Evolutionary conservation across 129 eudicot genomes (phyloP).

Genomic region (Pittosporum tobira): DNA sequence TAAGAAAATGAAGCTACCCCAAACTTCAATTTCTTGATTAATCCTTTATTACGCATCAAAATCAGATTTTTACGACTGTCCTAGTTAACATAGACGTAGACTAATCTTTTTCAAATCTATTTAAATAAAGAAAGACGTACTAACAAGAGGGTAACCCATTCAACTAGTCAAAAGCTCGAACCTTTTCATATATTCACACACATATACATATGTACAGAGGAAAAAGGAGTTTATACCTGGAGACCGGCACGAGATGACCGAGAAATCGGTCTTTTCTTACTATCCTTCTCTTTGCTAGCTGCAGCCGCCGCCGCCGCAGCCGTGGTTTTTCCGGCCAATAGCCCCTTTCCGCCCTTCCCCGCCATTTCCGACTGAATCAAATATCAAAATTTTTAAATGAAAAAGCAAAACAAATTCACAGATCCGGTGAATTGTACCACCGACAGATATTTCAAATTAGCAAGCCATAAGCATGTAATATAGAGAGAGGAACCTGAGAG

Average conservation of each 20-base stretch:
- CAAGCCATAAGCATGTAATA: neutral
- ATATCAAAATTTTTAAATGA: neutral
- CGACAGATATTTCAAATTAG: neutral
- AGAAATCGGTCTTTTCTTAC: conserved; percentile 51
- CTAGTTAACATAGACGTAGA: too few relatives aligned
- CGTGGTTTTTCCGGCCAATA: conserved; percentile 52
- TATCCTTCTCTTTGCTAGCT: conserved; percentile 47
- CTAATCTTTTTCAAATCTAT: too few relatives aligned
- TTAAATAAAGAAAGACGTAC: too few relatives aligned
- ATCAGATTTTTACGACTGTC: too few relatives aligned
- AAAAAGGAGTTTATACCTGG: conserved; percentile 27
- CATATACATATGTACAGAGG: neutral
- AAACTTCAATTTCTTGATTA: too few relatives aligned
- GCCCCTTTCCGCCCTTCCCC: conserved; percentile 79
- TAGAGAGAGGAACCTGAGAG: conserved; percentile 11
- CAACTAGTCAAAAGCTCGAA: too few relatives aligned
- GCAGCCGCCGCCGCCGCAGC: conserved; percentile 49
- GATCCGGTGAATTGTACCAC: neutral
- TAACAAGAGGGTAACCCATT: too few relatives aligned
- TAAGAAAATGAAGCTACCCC: too few relatives aligned
- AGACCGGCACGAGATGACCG: conserved; percentile 69
- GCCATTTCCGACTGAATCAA: conserved; percentile 40
- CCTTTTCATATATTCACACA: too few relatives aligned
- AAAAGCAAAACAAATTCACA: neutral
- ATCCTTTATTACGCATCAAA: too few relatives aligned